A percentile compares a stretch with the other conserved stretches of the same genome.
Conservation (phyloP, 768 basidiomycete species). For the Termitomyces sp. region DNA sequence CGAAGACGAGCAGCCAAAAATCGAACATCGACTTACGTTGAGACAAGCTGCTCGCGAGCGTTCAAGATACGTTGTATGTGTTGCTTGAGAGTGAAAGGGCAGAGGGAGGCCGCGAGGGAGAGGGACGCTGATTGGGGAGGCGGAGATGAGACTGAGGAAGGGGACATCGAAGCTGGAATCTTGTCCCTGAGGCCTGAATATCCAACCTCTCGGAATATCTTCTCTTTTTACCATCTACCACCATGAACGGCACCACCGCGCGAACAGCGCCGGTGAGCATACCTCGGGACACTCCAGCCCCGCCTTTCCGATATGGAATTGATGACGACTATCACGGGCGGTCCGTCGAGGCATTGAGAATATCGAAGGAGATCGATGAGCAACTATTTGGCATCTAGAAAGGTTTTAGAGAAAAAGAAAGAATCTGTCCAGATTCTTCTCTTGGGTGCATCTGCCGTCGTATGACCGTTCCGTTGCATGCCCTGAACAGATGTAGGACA, state of each 20-base stretch:
- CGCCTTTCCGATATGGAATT: background rate
- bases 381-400: constrained; percentile 40
- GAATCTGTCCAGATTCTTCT: constrained; percentile 51
- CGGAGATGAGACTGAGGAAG: too few species aligned
- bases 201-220: too few species aligned
- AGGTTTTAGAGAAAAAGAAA: constrained; percentile 38
- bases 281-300: constrained; percentile 4
- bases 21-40: too few species aligned
- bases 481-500: constrained; percentile 37
- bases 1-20: too few species aligned
- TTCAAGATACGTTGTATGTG: too few species aligned
- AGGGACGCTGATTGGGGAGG: too few species aligned
- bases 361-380: constrained; percentile 48
- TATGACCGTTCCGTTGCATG: background rate
- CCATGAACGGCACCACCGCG: too few species aligned
- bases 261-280: background rate
- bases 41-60: too few species aligned
- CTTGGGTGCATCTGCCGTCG: constrained; percentile 30
- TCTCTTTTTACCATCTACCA: background rate
- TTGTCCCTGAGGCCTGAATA: too few species aligned
- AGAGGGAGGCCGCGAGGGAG: too few species aligned
- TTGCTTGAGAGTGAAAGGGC: too few species aligned
- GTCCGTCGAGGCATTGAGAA: constrained; percentile 34
- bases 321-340: constrained; percentile 11
- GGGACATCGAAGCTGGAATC: too few species aligned